phyloP scores from a whole-genome alignment of 768 basidiomycete genomes.

The Imleria badia region DNA sequence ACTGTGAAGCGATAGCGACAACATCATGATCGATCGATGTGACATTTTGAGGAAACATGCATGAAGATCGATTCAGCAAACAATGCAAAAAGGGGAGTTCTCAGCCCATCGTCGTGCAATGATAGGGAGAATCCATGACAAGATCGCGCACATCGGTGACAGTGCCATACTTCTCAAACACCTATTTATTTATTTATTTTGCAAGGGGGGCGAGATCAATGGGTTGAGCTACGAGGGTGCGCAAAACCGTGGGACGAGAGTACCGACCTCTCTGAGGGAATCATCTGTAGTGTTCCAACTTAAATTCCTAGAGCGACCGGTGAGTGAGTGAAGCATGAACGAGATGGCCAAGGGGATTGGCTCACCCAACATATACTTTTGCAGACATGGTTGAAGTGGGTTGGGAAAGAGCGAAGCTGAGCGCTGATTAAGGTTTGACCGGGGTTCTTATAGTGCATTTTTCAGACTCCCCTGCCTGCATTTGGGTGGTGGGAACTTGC shows the following conservation, averaged over 20 bases:
- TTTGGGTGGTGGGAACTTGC: constrained; percentile 21
- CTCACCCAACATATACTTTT: constrained; percentile 36
- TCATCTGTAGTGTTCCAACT: constrained; percentile 36
- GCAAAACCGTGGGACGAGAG: not conserved
- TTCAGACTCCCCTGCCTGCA: constrained; percentile 35
- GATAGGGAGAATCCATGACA: constrained; percentile 30
- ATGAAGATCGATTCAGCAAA: constrained; percentile 27
- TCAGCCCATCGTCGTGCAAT: constrained; percentile 32
- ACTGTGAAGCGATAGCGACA: constrained; percentile 17
- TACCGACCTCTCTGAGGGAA: constrained; percentile 24
- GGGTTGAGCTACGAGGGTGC: constrained; percentile 4
- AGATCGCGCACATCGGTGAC: constrained; percentile 51
- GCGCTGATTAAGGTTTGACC: constrained; percentile 16
- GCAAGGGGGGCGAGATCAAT: not conserved
- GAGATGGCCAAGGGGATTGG: not conserved
- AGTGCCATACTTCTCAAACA: constrained; percentile 44
- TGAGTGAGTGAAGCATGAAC: not conserved
- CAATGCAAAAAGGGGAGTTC: constrained; percentile 23
- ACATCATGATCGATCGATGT: constrained; percentile 5
- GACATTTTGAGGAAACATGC: constrained; percentile 21
- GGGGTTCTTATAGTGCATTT: constrained; percentile 30
- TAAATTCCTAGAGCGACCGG: constrained; percentile 23
- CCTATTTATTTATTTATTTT: constrained; percentile 26
- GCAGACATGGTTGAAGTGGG: constrained; percentile 26
- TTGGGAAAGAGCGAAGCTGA: constrained; percentile 14